Conservation (phyloP, 257 asterid genomes). For the Linaria vulgaris region DNA sequence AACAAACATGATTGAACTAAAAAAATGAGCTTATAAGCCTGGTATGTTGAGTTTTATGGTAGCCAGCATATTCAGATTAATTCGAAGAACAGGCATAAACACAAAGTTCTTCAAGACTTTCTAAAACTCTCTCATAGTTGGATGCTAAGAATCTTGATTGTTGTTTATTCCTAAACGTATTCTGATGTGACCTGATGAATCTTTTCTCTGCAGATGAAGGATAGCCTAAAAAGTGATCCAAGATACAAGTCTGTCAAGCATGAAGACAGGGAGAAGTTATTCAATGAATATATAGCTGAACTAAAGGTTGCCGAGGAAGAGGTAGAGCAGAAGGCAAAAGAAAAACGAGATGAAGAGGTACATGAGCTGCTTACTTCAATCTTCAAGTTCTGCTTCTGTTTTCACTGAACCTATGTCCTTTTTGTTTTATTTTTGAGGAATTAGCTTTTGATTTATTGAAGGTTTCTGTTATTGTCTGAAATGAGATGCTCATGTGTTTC, state of each 20-base stretch:
- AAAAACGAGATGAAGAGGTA: conserved; percentile 79
- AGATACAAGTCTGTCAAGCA: conserved; percentile 84
- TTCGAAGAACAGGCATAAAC: no score
- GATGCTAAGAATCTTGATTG: background rate
- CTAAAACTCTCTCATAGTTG: background rate
- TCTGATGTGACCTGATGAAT: conserved; percentile 16
- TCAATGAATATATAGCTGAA: conserved; percentile 70
- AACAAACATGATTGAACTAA: no score
- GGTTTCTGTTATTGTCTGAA: background rate
- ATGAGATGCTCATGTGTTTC: background rate
- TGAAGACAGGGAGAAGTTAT: conserved; percentile 80
- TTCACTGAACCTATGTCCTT: background rate
- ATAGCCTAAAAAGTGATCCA: conserved; percentile 73
- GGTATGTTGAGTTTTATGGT: no score
- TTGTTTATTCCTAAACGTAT: conserved; percentile 13
- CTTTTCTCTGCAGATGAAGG: conserved; percentile 71
- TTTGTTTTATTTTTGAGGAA: background rate
- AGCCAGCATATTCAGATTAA: no score
- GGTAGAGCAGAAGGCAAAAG: conserved; percentile 51
- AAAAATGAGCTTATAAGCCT: no score
- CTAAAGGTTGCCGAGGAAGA: conserved; percentile 79
- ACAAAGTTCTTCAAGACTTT: background rate
- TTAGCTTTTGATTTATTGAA: background rate
- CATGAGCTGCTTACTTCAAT: conserved; percentile 25
- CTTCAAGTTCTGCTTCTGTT: conserved; percentile 14